These are phyloP conservation scores for Diutina catenulata DNA, from an alignment of 1,139 yeast genomes.

Conservation along the genomic window DNA sequence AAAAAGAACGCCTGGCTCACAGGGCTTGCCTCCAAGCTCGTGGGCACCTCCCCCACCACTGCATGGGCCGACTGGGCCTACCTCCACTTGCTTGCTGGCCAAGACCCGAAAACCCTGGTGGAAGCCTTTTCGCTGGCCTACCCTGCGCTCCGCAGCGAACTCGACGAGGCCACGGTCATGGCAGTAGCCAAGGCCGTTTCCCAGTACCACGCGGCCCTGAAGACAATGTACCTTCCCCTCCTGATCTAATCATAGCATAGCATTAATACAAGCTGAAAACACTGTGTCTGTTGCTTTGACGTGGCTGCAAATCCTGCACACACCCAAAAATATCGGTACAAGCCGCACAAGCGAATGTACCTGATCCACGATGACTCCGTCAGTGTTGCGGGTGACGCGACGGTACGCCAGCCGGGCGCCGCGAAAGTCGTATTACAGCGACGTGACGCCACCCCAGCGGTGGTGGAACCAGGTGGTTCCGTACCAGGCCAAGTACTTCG, in stretches of 20 bases:
- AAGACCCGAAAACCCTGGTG: background rate
- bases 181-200: background rate
- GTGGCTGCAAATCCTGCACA: too few species aligned
- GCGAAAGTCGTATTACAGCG: conserved; percentile 1
- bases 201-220: background rate
- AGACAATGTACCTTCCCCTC: background rate
- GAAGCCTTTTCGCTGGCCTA: too few species aligned
- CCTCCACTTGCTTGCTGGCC: background rate
- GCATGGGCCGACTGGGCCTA: background rate
- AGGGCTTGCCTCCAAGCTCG: background rate
- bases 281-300: too few species aligned
- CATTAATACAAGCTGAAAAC: too few species aligned
- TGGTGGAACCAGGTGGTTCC: conserved; percentile 22
- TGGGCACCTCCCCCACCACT: background rate
- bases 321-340: too few species aligned
- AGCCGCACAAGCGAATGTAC: too few species aligned
- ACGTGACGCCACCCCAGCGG: conserved; percentile 18
- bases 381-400: too few species aligned
- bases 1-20: conserved; percentile 1
- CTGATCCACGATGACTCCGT: too few species aligned
- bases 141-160: background rate
- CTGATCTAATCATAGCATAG: background rate
- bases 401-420: too few species aligned
- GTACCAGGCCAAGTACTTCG: conserved; percentile 18
- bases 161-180: background rate